Conservation (phyloP, 73 alveolate species). For the Stentor roeselii region DNA sequence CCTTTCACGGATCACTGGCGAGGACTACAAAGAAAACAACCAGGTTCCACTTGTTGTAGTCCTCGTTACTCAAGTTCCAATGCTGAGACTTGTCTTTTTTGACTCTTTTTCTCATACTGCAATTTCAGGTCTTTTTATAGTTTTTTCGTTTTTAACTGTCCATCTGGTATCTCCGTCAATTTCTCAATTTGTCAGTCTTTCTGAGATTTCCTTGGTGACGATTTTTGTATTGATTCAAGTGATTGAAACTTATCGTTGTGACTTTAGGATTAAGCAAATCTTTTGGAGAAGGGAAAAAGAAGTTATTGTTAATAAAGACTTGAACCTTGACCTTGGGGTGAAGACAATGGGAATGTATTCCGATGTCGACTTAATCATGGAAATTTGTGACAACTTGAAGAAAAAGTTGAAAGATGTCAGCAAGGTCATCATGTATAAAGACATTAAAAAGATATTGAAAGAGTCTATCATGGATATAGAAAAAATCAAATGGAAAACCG, state of each 20-base stretch:
- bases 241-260: background rate
- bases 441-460: background rate
- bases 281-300: conserved; percentile 25
- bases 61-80: background rate
- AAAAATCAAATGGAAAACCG: background rate
- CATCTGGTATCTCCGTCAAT: background rate
- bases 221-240: background rate
- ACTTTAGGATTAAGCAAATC: conserved; percentile 6
- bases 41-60: background rate
- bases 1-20: background rate
- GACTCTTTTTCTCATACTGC: background rate
- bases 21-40: background rate
- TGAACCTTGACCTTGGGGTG: background rate
- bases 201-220: background rate
- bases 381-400: background rate
- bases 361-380: background rate
- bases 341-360: background rate
- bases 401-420: background rate
- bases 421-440: conserved; percentile 1
- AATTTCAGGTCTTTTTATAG: background rate
- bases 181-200: background rate
- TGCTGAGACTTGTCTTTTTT: background rate
- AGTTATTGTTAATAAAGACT: background rate
- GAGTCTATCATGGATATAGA: background rate
- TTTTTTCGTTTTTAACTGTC: background rate